These are phyloP conservation scores for Taphrina betulina DNA, from an alignment of 1,139 yeast genomes.

Conservation along the genomic window DNA sequence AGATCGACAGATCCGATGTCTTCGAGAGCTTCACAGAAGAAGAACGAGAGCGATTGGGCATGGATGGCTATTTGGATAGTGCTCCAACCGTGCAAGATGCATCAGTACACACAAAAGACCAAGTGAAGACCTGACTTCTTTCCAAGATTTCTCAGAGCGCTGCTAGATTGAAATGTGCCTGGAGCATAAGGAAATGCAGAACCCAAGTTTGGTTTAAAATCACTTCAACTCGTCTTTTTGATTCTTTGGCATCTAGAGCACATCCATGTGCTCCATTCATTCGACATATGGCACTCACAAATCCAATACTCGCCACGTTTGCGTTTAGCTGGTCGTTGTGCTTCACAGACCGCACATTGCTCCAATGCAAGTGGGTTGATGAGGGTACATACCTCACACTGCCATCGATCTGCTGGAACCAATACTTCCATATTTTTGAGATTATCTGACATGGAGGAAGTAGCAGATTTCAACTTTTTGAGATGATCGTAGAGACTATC, in stretches of 20 bases:
- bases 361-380: constrained; percentile 6
- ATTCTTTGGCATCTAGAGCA: constrained; percentile 19
- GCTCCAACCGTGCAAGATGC: no score
- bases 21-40: constrained; percentile 44
- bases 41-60: constrained; percentile 37
- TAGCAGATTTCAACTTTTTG: constrained; percentile 4
- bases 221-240: constrained; percentile 15
- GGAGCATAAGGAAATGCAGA: no score
- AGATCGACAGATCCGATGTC: constrained; percentile 47
- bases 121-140: no score
- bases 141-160: no score
- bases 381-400: constrained; percentile 22
- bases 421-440: background rate
- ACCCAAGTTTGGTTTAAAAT: no score
- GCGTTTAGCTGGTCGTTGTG: constrained; percentile 7
- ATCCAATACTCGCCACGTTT: constrained; percentile 7
- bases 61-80: no score
- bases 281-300: constrained; percentile 12
- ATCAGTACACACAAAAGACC: no score
- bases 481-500: constrained; percentile 22
- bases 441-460: background rate
- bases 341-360: constrained; percentile 14
- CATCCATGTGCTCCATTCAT: constrained; percentile 21
- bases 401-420: constrained; percentile 11
- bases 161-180: no score